Percentiles rank a stretch among this genome's conserved stretches.
Conservation (phyloP, 2,329 filamentous ascomycete genomes). For the Alternaria consortialis region DNA sequence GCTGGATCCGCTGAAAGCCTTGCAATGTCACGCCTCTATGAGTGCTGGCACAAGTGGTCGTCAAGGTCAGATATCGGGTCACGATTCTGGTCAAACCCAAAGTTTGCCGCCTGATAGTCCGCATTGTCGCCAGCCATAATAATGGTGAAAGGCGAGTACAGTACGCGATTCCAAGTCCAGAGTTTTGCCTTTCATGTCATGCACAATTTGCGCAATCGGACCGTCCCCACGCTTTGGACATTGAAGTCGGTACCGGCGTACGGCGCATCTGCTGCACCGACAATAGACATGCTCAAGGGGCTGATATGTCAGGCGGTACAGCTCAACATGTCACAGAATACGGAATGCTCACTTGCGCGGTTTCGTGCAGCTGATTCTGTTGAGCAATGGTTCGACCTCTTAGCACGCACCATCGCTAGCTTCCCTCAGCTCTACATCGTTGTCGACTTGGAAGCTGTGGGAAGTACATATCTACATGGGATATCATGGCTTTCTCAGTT, state of each 20-base stretch:
- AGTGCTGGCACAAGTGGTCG: fast-evolving
- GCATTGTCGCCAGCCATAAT: not conserved
- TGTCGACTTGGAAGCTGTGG: too few species aligned
- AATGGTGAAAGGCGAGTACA: not conserved
- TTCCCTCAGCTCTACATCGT: too few species aligned
- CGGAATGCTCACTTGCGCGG: not conserved
- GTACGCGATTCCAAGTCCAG: not conserved
- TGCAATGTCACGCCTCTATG: not conserved
- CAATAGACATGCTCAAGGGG: not conserved
- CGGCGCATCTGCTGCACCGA: not conserved
- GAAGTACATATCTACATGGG: too few species aligned
- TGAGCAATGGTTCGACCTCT: not conserved
- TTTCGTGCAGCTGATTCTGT: not conserved
- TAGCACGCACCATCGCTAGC: not conserved
- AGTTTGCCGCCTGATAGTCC: not conserved
- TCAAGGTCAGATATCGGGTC: not conserved
- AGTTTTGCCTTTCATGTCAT: not conserved
- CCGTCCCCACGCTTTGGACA: not conserved
- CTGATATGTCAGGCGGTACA: not conserved
- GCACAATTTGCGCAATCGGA: not conserved
- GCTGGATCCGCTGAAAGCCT: too few species aligned
- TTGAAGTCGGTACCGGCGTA: not conserved
- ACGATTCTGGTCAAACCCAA: not conserved
- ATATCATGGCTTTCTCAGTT: not conserved
- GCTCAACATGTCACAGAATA: not conserved